These are phyloP conservation scores for Westerdykella aurantiaca DNA, from an alignment of 2,329 filamentous ascomycete genomes.

Conservation along the genomic window DNA sequence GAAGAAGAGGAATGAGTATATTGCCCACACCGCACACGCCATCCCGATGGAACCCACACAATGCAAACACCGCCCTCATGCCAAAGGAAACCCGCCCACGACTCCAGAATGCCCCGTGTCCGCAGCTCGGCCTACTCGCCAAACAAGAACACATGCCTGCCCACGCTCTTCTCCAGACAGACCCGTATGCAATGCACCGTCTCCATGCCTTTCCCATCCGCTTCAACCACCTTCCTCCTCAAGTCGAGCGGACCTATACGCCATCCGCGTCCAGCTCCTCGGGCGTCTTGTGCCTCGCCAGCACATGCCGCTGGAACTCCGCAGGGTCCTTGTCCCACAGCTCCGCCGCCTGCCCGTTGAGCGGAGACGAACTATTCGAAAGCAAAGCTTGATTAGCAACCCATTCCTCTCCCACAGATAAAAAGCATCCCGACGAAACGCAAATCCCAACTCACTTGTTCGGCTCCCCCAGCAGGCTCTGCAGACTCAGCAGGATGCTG, in stretches of 20 bases:
- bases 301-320: constrained; percentile 76
- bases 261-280: constrained; percentile 36
- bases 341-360: constrained; percentile 94
- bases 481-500: constrained; percentile 84
- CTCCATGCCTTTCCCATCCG: no score
- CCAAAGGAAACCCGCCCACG: no score
- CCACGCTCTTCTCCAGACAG: no score
- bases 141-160: no score
- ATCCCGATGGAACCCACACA: no score
- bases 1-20: no score
- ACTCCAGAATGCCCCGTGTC: no score
- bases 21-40: no score
- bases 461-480: constrained; percentile 91
- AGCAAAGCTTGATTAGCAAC: constrained; percentile 1
- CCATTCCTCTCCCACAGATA: constrained; percentile 1
- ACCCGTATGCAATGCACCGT: no score
- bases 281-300: constrained; percentile 54
- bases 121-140: no score
- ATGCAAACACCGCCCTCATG: no score
- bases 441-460: constrained; percentile 70
- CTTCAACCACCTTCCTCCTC: no score
- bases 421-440: constrained; percentile 1
- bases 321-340: constrained; percentile 85
- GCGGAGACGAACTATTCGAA: constrained; percentile 67
- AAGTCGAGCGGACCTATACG: neutral